Evolutionary conservation across 148 eudicot species (phyloP).

Genomic region (Bassia scoparia): DNA sequence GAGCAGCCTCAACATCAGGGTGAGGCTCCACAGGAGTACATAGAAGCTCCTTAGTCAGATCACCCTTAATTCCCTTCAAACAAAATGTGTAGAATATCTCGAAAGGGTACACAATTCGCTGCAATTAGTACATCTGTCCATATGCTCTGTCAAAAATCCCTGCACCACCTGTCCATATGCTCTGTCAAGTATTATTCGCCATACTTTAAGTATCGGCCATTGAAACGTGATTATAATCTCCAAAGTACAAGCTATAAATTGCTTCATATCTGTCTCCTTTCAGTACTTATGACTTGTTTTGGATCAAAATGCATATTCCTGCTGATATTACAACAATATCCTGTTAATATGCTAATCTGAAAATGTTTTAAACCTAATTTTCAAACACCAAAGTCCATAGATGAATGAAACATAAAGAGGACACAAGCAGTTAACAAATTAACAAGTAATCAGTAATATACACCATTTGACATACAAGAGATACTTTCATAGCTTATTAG

Average conservation of each 20-base stretch:
- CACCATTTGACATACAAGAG: no score
- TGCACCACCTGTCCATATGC: constrained; percentile 74
- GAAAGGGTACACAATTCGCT: constrained; percentile 68
- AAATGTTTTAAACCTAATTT: no score
- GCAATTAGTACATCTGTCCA: constrained; percentile 69
- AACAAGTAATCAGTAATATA: no score
- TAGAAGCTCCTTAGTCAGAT: constrained; percentile 50
- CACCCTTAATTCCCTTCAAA: constrained; percentile 56
- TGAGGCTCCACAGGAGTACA: constrained; percentile 50
- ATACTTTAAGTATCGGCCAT: constrained; percentile 61
- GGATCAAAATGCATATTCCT: constrained; percentile 46
- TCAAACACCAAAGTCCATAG: no score
- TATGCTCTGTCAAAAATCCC: constrained; percentile 71
- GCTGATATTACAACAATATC: constrained; percentile 54
- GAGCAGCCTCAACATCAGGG: constrained; percentile 51
- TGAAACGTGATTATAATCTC: constrained; percentile 56
- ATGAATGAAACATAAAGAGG: no score
- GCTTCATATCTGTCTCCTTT: constrained; percentile 72
- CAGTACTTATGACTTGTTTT: constrained; percentile 45
- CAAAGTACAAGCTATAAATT: constrained; percentile 59
- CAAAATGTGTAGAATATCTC: constrained; percentile 77
- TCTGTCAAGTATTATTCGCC: constrained; percentile 61
- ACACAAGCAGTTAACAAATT: no score
- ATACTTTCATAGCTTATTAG: no score
- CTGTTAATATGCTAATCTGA: neutral